Evolutionary conservation across 495 filamentous ascomycete genomes (phyloP), one percentile per base, ranked within the genome.

Genomic region (Xylaria palmicola): DNA sequence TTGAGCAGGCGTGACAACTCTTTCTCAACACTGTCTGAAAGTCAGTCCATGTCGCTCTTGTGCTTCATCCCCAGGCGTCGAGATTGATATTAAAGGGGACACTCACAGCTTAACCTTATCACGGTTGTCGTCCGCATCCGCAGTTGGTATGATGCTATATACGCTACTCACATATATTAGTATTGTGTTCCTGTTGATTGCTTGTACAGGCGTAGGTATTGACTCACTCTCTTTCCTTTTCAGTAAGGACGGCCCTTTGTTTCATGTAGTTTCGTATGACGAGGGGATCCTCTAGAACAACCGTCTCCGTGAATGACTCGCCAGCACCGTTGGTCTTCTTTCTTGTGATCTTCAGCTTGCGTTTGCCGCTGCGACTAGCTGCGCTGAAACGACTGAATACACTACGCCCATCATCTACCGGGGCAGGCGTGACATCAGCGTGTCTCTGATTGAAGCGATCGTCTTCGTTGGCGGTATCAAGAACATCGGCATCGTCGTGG

Each of bases 1-100:
- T 90, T 87, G 64, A 92, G 81, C 5, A 99, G 81, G 50, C 94
- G 89, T 40, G 82, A 84, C 30, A 93, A 80, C 72, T 99, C 94
- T 58, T 82, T 81, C 62, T 88, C 79, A 54, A 96, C 78, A 32
- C 90, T 92, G n/a, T 30, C 15, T 22, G 43, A 9, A 36, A 49
- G 58, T 68, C 65, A 72, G 69, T 36, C 59, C 32, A 27, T 52
- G 22, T 69, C 70, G 17, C 67, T 82, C 77, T 79, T 81, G 74
- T 78, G 24, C 6, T 13, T 17, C 10, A 8, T 39, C 17, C 30
- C 10, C 2, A 3, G 45, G 26, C 9, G 78, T 34, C 27, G 6
- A 19, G 3, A 13, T 52, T 5, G 26, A 32, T 9, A 13, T 4
- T 4, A 22, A 27, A 10, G 20, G 7, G 20, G 43, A n/a, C 17